phyloP scores from a whole-genome alignment of 1,284 basidiomycete genomes.

The Taiwanofungus camphoratus region DNA sequence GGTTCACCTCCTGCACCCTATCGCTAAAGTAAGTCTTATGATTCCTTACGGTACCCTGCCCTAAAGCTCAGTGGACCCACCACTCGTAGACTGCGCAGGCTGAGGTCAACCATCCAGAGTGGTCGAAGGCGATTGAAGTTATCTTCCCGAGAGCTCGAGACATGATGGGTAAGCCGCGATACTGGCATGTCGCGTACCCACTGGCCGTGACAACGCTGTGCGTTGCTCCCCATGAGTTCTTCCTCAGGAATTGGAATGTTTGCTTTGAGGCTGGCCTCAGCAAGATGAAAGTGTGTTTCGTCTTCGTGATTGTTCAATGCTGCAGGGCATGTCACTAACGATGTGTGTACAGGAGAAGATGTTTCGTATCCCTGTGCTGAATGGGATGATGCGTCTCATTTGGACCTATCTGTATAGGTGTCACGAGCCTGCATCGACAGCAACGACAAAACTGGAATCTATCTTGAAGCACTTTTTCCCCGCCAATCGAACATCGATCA shows the following conservation, averaged over 20 bases:
- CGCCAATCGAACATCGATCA: constrained; percentile 53
- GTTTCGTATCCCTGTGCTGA: constrained; percentile 70
- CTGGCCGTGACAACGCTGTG: constrained; percentile 81
- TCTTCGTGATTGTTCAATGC: background rate
- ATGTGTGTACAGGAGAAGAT: constrained; percentile 64
- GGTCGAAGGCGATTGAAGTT: constrained; percentile 86
- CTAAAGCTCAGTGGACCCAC: background rate
- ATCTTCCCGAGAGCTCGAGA: constrained; percentile 83
- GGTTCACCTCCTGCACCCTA: constrained; percentile 77
- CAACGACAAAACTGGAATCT: constrained; percentile 72
- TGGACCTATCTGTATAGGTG: constrained; percentile 97
- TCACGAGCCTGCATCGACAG: constrained; percentile 77
- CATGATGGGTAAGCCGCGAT: constrained; percentile 87
- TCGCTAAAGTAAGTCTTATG: constrained; percentile 63
- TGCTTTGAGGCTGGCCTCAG: constrained; percentile 68
- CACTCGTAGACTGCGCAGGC: constrained; percentile 78
- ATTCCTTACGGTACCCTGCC: background rate
- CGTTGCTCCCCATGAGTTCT: constrained; percentile 83
- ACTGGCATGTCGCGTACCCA: constrained; percentile 88
- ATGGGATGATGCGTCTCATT: constrained; percentile 78
- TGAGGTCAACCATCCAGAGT: constrained; percentile 93
- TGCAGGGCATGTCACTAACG: background rate
- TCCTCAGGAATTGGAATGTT: constrained; percentile 75
- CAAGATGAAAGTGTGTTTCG: constrained; percentile 70
- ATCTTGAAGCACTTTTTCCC: constrained; percentile 82